Conservation (phyloP, 352 stramenopile genomes). For the Elongisporangium anandrum region DNA sequence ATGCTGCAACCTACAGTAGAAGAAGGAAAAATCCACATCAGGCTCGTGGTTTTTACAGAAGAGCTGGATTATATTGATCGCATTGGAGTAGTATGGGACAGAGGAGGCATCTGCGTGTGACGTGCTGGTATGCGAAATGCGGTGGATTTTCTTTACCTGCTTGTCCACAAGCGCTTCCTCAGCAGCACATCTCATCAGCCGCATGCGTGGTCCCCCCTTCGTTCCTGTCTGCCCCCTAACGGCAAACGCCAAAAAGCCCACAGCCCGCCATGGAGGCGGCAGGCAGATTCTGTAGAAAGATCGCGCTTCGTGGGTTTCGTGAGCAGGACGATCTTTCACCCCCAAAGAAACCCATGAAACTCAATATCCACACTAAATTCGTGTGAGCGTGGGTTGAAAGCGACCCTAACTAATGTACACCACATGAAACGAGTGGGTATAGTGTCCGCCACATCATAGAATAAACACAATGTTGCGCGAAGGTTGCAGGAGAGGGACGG, state of each 20-base stretch:
- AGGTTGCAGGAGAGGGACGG: conserved; percentile 1
- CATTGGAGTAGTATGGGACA: background rate
- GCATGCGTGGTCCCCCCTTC: background rate
- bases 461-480: conserved; percentile 1
- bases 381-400: background rate
- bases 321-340: background rate
- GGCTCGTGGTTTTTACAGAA: background rate
- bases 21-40: background rate
- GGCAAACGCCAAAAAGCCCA: background rate
- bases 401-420: background rate
- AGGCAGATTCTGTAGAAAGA: background rate
- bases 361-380: background rate
- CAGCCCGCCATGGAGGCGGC: too few species aligned
- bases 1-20: background rate
- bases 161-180: background rate
- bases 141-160: background rate
- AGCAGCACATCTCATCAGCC: background rate
- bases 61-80: background rate
- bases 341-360: background rate
- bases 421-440: background rate
- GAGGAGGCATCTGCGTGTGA: background rate
- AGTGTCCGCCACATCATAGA: background rate
- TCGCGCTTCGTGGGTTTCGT: background rate
- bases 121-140: background rate
- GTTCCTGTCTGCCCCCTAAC: background rate